Evolutionary conservation across 257 asterid species (phyloP), one percentile per base, ranked within the genome.

Genomic region (Voacanga thouarsii): DNA sequence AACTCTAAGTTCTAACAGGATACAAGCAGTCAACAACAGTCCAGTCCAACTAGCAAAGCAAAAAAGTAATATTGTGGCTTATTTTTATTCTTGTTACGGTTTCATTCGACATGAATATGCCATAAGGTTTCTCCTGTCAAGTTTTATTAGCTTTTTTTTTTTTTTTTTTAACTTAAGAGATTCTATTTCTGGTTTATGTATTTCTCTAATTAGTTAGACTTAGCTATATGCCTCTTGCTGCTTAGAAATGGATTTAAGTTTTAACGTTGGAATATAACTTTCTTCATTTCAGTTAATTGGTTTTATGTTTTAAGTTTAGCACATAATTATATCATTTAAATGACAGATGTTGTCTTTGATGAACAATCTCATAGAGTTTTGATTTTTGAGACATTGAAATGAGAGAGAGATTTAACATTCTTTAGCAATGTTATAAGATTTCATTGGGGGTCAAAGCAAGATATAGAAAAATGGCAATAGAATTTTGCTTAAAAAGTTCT

Each of bases 1-100:
- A 94, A 86, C 81, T 87, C 87, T 76, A 85, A 80, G 83, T 80
- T 85, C 66, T 85, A 85, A 43, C 78, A 78, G 37, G 92, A 92
- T 68, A 75, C 61, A 60, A 82, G 83, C 86, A 80, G 84, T 79
- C 89, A 85, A 75, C 84, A 78, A 37, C 87, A 49, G 44, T 90
- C 68, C 78, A 85, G 84, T 80, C 85, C 89, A 59, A 84, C 55
- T 76, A 78, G 74, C 78, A 89, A 81, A 64, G 57, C 72, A 21
- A 89, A 88, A 74, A 68, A 45, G 97, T 93, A 87, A 86, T 88
- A 47, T 44, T 60, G 61, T 65, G 44, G 56, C 77, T 67, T n/a
- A n/a, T n/a, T n/a, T n/a, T n/a, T n/a, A n/a, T n/a, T n/a, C n/a
- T n/a, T n/a, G n/a, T n/a, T n/a, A 68, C 77, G 33, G 45, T 41